Base-by-base conservation (phyloP, 2,329 filamentous ascomycete genomes). In the Fusarium sp. region DNA sequence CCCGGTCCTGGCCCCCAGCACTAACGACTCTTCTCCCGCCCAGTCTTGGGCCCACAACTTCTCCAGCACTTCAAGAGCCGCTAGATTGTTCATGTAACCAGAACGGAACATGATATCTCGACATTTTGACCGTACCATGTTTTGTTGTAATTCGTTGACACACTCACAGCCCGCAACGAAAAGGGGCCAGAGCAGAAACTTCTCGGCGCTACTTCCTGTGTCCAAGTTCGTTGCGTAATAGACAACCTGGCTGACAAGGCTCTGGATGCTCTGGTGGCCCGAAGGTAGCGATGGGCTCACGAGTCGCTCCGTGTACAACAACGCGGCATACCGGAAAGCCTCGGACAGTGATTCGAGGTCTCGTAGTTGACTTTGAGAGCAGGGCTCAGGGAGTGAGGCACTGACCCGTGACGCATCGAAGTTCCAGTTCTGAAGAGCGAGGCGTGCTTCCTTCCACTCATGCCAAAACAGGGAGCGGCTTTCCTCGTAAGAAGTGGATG, bases 81-180 rank as follows among this genome's bases (percentile, higher is more conserved):
- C 91, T 39, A 96, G 85, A 76, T 97, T 97, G 80, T 97, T 97
- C 84, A 94, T 92, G 80, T 97, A 97, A 2, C 94, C 94, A 53
- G 91, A 95, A 69, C 95, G 91, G 29, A 89, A 87, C 84, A 95
- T 94, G 69, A 97, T 95, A 75, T 95, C 93, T 42, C 90, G 85
- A 80, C 93, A 97, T 71, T 94, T 90, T 69, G 88, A 85, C 52
- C 94, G 88, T 51, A 97, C 91, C 59, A 94, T 88, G 58, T 88
- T 87, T 66, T 94, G 91, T 74, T 97, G 92, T 49, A 89, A 83
- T 73, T 92, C 88, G 69, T 93, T 91, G 66, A 96, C 90, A 73
- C 93, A 97, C 80, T 97, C 95, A 21, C 92, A 94, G 20, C 94
- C 94, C 2, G 91, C 90, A 51, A 97, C 91, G 76, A 97, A 97